Base-by-base conservation (phyloP, 1,284 basidiomycete genomes). In the Phaffia rhodozyma region DNA sequence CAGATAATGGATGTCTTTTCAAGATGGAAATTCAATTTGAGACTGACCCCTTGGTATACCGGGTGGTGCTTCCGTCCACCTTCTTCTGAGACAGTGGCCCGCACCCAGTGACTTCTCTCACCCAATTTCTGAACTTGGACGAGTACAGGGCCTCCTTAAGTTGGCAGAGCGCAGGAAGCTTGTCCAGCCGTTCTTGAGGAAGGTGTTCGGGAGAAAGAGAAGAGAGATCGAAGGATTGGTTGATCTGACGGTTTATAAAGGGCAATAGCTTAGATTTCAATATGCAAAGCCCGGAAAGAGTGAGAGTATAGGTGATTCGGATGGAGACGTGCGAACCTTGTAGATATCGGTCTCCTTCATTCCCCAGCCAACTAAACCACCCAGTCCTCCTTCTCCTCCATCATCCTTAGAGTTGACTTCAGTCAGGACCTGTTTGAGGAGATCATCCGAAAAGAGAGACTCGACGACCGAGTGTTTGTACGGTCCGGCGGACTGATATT, bases 271-370 rank as follows among this genome's bases (percentile, higher is more conserved):
- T 38, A 32, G 20, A 29, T 47, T 11, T 32, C 38, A 27, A 27
- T 29, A n/a, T 50, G 21, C 9, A 25, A 5, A 48, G 23, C 1
- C 4, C 5, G 3, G 57, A 25, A 16, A 50, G 5, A 25, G 34
- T 51, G 51, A 4, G 23, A 52, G n/a, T 23, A 11, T 16, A 29
- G 47, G 29, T 20, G 18, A 18, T 32, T 38, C 27, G 13, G 23
- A 56, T 4, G 20, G n/a, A n/a, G 5, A n/a, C 52, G 49, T 6
- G 67, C 79, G 64, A 67, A 87, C 91, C 83, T 92, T 94, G 84
- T 97, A 98, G 69, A 98, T 98, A 73, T 98, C 94, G 6, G 94
- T 98, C 80, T 97, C 91, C 78, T 97, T 98, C 76, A 92, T 87
- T 7, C 91, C 86, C 75, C 97, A 97, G 70, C 84, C 88, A 72